Conservation (phyloP, 2,329 filamentous ascomycete species). For the Venturia oleaginea region DNA sequence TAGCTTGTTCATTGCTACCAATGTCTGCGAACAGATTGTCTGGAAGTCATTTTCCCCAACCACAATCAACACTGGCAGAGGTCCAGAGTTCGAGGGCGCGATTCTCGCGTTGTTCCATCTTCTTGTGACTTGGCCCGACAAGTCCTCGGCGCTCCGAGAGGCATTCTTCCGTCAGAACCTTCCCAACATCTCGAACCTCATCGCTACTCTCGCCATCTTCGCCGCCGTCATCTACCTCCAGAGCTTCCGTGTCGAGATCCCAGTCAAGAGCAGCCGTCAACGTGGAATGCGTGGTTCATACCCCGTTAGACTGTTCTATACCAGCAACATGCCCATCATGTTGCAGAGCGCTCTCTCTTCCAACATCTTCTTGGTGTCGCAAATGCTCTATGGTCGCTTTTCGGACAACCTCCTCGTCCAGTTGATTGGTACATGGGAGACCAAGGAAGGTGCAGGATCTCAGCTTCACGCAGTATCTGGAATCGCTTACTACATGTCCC, state of each 20-base stretch:
- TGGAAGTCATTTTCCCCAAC: conserved; percentile 99
- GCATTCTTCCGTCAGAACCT: conserved; percentile 99
- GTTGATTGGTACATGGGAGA: conserved; percentile 97
- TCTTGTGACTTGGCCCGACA: conserved; percentile 97
- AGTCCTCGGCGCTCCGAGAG: conserved; percentile 95
- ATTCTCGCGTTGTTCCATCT: conserved; percentile 98
- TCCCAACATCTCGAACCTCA: conserved; percentile 97
- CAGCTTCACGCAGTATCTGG: conserved; percentile 91
- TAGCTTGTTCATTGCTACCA: conserved; percentile 62
- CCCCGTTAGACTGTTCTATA: conserved; percentile 98
- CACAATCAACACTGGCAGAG: conserved; percentile 98
- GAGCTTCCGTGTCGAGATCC: conserved; percentile 99
- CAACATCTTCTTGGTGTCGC: conserved; percentile 98
- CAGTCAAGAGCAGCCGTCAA: conserved; percentile 98
- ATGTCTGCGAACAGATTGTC: conserved; percentile 99
- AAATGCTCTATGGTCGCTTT: conserved; percentile 99
- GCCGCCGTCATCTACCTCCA: conserved; percentile 97
- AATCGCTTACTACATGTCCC: conserved; percentile 99
- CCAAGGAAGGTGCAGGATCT: conserved; percentile 76
- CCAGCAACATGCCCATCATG: conserved; percentile 99
- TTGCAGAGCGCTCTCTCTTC: conserved; percentile 96
- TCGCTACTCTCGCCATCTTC: conserved; percentile 89
- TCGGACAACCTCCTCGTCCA: conserved; percentile 97
- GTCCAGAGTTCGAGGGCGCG: conserved; percentile 96
- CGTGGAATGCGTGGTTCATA: conserved; percentile 97